phyloP scores from a whole-genome alignment of 2,329 filamentous ascomycete genomes.

The Sporothrix pallida region DNA sequence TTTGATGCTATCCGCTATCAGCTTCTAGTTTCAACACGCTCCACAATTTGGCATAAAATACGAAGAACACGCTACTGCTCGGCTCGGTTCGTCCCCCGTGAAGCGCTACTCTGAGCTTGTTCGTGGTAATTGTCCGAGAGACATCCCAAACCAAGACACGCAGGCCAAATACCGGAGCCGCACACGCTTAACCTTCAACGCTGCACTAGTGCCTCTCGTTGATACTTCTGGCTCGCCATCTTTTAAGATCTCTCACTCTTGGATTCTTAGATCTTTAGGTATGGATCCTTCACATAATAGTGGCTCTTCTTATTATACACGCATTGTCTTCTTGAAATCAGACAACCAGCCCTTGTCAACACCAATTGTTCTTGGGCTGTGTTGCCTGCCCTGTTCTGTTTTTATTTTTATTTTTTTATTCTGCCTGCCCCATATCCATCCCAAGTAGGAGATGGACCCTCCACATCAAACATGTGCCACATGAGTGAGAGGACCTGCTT shows the following conservation, averaged over 20 bases:
- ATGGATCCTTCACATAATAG: background rate
- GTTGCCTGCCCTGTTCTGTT: background rate
- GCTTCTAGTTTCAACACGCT: background rate
- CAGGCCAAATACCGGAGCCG: background rate
- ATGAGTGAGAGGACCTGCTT: background rate
- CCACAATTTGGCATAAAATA: background rate
- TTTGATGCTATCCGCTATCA: background rate
- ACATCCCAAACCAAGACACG: background rate
- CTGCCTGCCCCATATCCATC: background rate
- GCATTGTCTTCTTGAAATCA: background rate
- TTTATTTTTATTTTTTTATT: background rate
- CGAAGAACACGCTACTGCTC: background rate
- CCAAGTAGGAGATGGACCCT: background rate
- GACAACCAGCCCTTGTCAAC: background rate
- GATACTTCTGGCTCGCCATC: no score
- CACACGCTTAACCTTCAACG: background rate
- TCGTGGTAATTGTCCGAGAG: background rate
- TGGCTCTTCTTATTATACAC: background rate
- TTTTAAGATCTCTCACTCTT: no score
- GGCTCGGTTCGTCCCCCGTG: constrained; percentile 11
- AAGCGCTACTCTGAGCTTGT: background rate
- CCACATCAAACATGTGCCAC: background rate
- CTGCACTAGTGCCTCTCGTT: no score
- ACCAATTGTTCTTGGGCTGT: background rate
- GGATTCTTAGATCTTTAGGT: no score